phyloP scores from a whole-genome alignment of 1,139 yeast species.

The Scheffersomyces titani region DNA sequence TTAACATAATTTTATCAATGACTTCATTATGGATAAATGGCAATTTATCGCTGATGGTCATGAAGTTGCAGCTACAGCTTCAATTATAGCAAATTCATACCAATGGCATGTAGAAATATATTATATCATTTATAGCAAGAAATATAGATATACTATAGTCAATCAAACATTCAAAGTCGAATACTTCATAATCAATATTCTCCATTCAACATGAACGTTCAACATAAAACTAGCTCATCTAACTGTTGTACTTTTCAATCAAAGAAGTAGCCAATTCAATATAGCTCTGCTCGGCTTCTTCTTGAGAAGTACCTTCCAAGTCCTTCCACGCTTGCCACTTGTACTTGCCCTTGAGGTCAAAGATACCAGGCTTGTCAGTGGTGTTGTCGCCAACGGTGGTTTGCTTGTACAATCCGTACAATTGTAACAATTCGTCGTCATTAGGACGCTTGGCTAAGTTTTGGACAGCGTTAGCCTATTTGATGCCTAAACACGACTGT shows the following conservation, averaged over 20 bases:
- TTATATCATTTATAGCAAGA: background rate
- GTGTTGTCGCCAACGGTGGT: slow-evolving; percentile 95
- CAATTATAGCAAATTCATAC: background rate
- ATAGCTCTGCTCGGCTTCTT: slow-evolving; percentile 88
- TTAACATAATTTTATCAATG: too few relatives aligned
- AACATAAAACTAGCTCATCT: background rate
- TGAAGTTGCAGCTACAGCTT: background rate
- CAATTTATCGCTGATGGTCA: too few relatives aligned
- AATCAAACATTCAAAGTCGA: background rate
- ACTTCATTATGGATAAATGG: too few relatives aligned
- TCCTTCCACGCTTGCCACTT: slow-evolving; percentile 98
- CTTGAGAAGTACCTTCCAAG: slow-evolving; percentile 80
- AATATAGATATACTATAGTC: background rate
- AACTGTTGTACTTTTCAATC: slow-evolving; percentile 43
- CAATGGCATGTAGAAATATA: background rate
- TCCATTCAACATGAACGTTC: background rate
- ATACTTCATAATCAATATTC: background rate
- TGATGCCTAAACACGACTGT: background rate
- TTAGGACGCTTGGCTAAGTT: slow-evolving; percentile 73
- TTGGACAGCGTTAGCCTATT: slow-evolving; percentile 78
- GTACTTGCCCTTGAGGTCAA: slow-evolving; percentile 92
- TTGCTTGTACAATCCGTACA: slow-evolving; percentile 93
- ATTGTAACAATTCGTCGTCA: slow-evolving; percentile 80
- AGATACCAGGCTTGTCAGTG: slow-evolving; percentile 80
- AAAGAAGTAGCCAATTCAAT: slow-evolving; percentile 73